These are phyloP conservation scores for Tylopilus sp. DNA, from an alignment of 768 basidiomycete genomes.

Conservation along the genomic window DNA sequence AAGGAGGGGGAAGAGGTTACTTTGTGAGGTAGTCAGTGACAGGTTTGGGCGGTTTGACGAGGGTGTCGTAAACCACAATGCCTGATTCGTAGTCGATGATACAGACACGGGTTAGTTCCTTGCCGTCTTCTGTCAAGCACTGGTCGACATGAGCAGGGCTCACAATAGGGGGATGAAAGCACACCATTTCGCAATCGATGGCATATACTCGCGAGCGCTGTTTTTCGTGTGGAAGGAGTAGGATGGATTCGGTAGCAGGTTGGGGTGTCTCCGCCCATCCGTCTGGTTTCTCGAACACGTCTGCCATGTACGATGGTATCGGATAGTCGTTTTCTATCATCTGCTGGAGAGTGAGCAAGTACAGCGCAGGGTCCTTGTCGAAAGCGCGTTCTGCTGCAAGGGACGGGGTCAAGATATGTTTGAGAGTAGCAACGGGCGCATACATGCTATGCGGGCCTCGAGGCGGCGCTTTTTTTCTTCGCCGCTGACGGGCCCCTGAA, in stretches of 20 bases:
- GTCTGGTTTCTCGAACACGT: slow-evolving; percentile 55
- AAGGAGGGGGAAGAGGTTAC: slow-evolving; percentile 35
- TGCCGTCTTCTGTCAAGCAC: slow-evolving; percentile 89
- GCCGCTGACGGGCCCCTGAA: slow-evolving; percentile 73
- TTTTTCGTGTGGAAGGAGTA: slow-evolving; percentile 30
- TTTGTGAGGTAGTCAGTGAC: slow-evolving; percentile 91
- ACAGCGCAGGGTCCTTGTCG: slow-evolving; percentile 63
- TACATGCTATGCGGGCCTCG: slow-evolving; percentile 40
- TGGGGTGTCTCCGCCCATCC: slow-evolving; percentile 87
- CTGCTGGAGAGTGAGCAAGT: slow-evolving; percentile 73
- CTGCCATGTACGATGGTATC: slow-evolving; percentile 79
- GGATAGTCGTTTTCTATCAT: slow-evolving; percentile 97
- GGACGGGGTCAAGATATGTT: slow-evolving; percentile 6
- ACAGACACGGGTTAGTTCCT: slow-evolving; percentile 82
- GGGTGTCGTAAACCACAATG: slow-evolving; percentile 77
- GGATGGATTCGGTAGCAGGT: slow-evolving; percentile 28
- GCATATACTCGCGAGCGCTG: slow-evolving; percentile 62
- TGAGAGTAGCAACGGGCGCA: not conserved
- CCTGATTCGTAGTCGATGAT: slow-evolving; percentile 75
- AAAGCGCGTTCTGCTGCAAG: slow-evolving; percentile 54
- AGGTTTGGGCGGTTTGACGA: slow-evolving; percentile 84
- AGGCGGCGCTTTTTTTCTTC: slow-evolving; percentile 74
- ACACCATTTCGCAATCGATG: slow-evolving; percentile 96
- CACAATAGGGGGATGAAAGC: slow-evolving; percentile 12
- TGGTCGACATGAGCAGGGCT: slow-evolving; percentile 27